Evolutionary conservation across 139 green algal genomes (phyloP).

Genomic region (Chlorella sp.): DNA sequence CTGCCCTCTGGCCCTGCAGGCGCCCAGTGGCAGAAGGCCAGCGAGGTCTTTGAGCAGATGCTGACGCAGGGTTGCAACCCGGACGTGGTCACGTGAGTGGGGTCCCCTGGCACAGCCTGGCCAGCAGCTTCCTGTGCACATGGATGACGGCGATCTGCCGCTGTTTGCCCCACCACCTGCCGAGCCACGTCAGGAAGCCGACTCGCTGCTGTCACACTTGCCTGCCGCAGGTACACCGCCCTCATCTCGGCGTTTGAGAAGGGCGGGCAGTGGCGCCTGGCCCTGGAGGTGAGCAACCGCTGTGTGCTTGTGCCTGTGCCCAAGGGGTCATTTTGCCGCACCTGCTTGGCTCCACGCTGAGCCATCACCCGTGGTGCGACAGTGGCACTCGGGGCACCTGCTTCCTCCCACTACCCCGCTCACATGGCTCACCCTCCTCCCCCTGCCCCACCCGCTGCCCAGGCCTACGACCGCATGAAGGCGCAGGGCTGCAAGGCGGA

Average conservation of each 20-base stretch:
- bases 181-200: background rate
- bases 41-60: constrained; percentile 89
- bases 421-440: constrained; percentile 84
- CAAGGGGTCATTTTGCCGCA: constrained; percentile 32
- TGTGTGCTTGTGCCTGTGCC: constrained; percentile 31
- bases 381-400: too few species aligned
- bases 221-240: constrained; percentile 57
- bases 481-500: constrained; percentile 52
- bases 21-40: constrained; percentile 76
- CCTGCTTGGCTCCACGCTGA: background rate
- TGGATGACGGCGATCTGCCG: too few species aligned
- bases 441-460: constrained; percentile 18
- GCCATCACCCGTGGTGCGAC: background rate
- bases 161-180: too few species aligned
- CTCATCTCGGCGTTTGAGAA: constrained; percentile 74
- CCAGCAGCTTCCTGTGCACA: too few species aligned
- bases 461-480: constrained; percentile 44
- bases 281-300: constrained; percentile 54
- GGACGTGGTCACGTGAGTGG: constrained; percentile 71
- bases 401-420: constrained; percentile 33
- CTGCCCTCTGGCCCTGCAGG: constrained; percentile 10
- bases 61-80: constrained; percentile 69
- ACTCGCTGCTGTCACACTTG: constrained; percentile 46
- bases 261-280: constrained; percentile 50
- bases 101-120: too few species aligned